Evolutionary conservation across 139 green algal species (phyloP).

Genomic region (Pseudopediastrum boryanum): DNA sequence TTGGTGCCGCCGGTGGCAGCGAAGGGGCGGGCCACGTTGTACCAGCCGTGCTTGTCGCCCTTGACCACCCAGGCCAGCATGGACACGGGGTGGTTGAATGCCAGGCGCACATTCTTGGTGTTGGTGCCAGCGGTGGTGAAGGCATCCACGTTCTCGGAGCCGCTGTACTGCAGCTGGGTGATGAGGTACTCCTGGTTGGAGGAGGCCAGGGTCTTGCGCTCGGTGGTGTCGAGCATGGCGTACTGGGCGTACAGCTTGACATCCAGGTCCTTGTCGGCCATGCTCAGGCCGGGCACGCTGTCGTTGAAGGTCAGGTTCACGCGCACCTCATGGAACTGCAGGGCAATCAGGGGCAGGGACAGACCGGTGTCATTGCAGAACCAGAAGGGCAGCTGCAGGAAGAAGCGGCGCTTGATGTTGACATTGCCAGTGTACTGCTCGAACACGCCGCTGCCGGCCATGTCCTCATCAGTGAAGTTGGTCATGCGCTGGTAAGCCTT

Average conservation of each 20-base stretch:
- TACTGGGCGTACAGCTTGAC: too few species aligned
- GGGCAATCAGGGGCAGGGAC: conserved; percentile 38
- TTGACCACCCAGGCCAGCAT: conserved; percentile 33
- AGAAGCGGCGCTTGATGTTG: conserved; percentile 3
- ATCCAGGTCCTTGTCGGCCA: too few species aligned
- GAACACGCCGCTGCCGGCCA: not conserved
- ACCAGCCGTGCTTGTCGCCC: too few species aligned
- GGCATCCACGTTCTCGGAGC: conserved; percentile 21
- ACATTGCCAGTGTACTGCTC: not conserved
- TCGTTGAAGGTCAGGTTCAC: conserved; percentile 37
- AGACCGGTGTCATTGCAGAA: conserved; percentile 21
- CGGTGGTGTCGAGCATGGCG: conserved; percentile 35
- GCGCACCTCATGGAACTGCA: conserved; percentile 38
- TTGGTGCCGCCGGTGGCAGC: not conserved
- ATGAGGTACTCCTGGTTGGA: conserved; percentile 35
- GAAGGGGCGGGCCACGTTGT: not conserved
- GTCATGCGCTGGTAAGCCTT: conserved; percentile 4
- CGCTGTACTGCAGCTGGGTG: conserved; percentile 35
- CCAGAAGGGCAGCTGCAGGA: not conserved
- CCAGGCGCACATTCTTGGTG: conserved; percentile 17
- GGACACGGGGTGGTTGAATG: conserved; percentile 38
- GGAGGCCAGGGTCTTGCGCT: conserved; percentile 26
- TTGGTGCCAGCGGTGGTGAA: too few species aligned
- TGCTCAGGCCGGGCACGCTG: too few species aligned
- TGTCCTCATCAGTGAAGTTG: conserved; percentile 7